Base-by-base conservation (phyloP, 305 asterid genomes). In the Nicotiana rustica region DNA sequence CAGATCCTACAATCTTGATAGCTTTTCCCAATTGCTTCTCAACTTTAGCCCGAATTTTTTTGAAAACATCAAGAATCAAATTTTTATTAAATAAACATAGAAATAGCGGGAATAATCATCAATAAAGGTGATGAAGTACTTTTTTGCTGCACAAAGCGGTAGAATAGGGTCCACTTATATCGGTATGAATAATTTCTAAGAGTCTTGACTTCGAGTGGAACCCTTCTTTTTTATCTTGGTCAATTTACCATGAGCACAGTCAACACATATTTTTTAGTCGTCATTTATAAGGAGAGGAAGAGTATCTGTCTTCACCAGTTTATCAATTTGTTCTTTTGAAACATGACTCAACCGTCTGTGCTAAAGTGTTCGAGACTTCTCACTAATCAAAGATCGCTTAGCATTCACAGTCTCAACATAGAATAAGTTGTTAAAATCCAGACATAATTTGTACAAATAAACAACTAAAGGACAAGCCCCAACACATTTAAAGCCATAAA, bases 321-420 rank as follows among this genome's bases (percentile, higher is more conserved):
- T 70, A 10, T 81, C 73, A 9, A 82, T 29, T 14, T 29, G 12
- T 59, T 82, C 80, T 21, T 44, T 82, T 15, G 84, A 60, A 33
- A 71, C 59, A 41, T 82, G 75, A 8, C 64, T 49, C 18, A 60
- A 29, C 4, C 80, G 2, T 60, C 57, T 70, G 35, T 69, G 84
- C 80, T 41, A 81, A 1, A 81, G 25, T 17, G 38, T 4, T 35
- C 38, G 38, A 17, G 41, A 56, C 14, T n/a, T 81, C 41, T 57
- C 44, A 4, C 56, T 69, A 15, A 57, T 5, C 5, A 81, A 52
- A 3, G n/a, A 13, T 5, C n/a, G 6, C 57, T 52, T 55, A 14
- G 60, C 4, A 17, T 55, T 55, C 5, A 3, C 1, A 1, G 60
- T 55, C 5, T 55, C 2, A 55, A 14, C 60, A 55, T 55, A n/a